Conservation (phyloP, 495 filamentous ascomycete genomes). For the Peziza echinospora region DNA sequence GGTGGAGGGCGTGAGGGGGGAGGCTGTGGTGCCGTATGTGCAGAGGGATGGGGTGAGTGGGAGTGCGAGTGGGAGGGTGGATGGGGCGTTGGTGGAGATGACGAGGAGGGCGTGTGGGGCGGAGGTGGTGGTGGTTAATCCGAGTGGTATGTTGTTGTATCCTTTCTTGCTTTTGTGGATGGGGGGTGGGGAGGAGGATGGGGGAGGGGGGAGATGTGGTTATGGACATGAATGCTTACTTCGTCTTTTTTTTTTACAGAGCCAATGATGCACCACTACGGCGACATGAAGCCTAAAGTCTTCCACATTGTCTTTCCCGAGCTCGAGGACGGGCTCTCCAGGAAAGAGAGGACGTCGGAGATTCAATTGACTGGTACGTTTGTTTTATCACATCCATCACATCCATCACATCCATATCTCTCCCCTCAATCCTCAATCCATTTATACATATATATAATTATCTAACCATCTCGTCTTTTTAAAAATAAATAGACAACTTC, state of each 20-base stretch:
- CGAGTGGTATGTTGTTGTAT: slow-evolving; percentile 32
- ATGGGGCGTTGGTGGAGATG: slow-evolving; percentile 26
- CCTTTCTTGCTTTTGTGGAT: not conserved
- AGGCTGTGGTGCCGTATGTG: slow-evolving; percentile 1
- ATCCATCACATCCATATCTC: too few species aligned
- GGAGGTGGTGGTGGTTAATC: slow-evolving; percentile 32
- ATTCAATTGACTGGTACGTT: not conserved
- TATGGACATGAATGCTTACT: not conserved
- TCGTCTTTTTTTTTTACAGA: slow-evolving; percentile 1
- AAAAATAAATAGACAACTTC: too few species aligned
- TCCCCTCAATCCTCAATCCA: not conserved
- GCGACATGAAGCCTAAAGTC: not conserved
- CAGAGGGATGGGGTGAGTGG: slow-evolving; percentile 3
- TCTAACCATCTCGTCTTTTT: not conserved
- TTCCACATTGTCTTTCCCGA: not conserved
- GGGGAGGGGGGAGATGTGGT: too few species aligned
- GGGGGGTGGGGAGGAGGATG: too few species aligned
- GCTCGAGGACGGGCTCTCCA: not conserved
- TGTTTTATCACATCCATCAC: not conserved
- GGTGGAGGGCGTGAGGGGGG: slow-evolving; percentile 14
- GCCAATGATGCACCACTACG: slow-evolving; percentile 9
- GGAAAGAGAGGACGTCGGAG: not conserved
- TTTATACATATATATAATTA: not conserved
- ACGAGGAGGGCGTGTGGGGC: slow-evolving; percentile 31
- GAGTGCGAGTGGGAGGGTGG: slow-evolving; percentile 29